These are phyloP conservation scores for Beta lomatogona DNA, from an alignment of 179 eudicot genomes.

Conservation along the genomic window DNA sequence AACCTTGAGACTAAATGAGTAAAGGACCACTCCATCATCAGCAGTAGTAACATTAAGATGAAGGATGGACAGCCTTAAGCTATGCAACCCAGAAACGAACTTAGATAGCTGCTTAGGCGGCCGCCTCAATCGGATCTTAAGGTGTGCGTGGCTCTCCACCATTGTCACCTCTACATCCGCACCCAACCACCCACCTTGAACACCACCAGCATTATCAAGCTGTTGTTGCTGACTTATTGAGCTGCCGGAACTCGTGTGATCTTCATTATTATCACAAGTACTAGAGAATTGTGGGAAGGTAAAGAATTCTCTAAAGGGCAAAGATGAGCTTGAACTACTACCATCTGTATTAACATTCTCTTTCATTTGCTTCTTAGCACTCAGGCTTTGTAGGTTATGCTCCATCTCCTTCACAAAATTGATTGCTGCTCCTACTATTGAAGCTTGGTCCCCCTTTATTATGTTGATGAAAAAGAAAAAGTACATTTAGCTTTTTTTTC, in stretches of 20 bases:
- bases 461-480: neutral
- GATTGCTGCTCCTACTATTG: conserved; percentile 82
- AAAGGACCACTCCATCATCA: conserved; percentile 56
- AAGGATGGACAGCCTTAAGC: conserved; percentile 50
- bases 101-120: conserved; percentile 61
- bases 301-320: conserved; percentile 53
- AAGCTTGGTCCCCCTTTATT: conserved; percentile 61
- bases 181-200: conserved; percentile 9
- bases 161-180: conserved; percentile 36
- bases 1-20: conserved; percentile 65
- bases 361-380: conserved; percentile 42
- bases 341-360: neutral
- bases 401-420: conserved; percentile 80
- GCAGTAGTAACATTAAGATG: conserved; percentile 68
- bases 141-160: conserved; percentile 55
- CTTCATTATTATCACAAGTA: neutral
- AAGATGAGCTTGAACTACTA: conserved; percentile 19
- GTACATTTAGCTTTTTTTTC: conserved; percentile 6
- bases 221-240: conserved; percentile 1
- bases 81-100: conserved; percentile 56
- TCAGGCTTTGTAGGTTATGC: conserved; percentile 56
- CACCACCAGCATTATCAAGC: conserved; percentile 14
- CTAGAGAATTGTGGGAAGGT: conserved; percentile 62
- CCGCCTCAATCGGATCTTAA: conserved; percentile 52
- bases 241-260: neutral